Evolutionary conservation across 345 rosid species (phyloP), one percentile per base, ranked within the genome.

Genomic region (Erodium maritimum): DNA sequence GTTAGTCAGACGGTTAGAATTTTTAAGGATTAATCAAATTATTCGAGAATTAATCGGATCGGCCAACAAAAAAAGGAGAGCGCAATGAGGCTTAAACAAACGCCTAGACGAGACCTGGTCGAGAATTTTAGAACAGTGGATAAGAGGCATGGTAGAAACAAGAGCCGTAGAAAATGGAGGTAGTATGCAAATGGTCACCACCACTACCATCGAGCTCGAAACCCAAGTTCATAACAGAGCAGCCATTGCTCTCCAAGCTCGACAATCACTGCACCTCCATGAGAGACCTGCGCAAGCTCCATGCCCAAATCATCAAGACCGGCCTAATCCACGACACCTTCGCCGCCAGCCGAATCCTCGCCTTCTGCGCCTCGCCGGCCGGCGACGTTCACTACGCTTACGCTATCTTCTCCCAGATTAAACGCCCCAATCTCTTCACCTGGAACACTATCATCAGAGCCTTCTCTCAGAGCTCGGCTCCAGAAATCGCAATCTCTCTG

Each of bases 401-500:
- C 69, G 62, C 64, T 8, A 62, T 88, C 29, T 91, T 88, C 60
- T 52, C 72, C 5, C 82, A 73, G 53, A 77, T 70, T 4, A 59
- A 34, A 45, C 68, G 60, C 52, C 91, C 82, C 52, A 85, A 80
- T 52, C 73, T 71, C 21, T 88, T 85, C 60, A 66, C 71, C 29
- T 88, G 95, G 96, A 87, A 90, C 62, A 75, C 80, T 52, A 75
- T 90, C 50, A 79, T 91, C 60, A 72, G 96, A 42, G 88, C 81
- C 50, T 88, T 80, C 75, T 80, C 85, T 19, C 72, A 63, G n/a
- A 85, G 91, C 78, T 79, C 83, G 2, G 23, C 46, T 17, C 90
- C 96, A 1, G 75, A 80, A 50, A 54, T 23, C 24, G 80, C 95
- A 4, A 61, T 91, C 55, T 69, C 68, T 52, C 60, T 79, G 34